Conservation (phyloP, 2,329 filamentous ascomycete species). For the Myriosclerotinia scirpicola region DNA sequence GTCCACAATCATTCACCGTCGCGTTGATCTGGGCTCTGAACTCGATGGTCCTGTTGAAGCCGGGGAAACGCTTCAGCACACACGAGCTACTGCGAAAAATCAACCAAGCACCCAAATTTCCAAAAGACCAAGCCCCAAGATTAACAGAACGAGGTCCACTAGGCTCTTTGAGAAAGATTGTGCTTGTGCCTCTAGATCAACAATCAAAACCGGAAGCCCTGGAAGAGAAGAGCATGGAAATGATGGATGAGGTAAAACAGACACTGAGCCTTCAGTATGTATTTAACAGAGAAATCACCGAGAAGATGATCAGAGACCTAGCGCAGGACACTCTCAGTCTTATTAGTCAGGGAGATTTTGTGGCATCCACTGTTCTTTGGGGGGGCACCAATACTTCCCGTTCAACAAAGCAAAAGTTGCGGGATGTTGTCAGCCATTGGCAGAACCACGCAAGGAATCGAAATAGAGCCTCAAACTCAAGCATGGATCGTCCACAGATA, state of each 20-base stretch:
- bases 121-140: slow-evolving; percentile 21
- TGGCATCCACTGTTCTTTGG: slow-evolving; percentile 7
- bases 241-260: background rate
- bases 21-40: slow-evolving; percentile 20
- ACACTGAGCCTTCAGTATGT: background rate
- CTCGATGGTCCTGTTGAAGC: background rate
- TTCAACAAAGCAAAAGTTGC: too few species aligned
- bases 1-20: background rate
- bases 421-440: background rate
- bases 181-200: slow-evolving; percentile 4
- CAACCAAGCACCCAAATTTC: slow-evolving; percentile 25
- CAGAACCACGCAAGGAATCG: background rate
- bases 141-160: background rate
- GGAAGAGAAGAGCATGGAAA: background rate
- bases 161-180: slow-evolving; percentile 6
- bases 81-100: slow-evolving; percentile 12
- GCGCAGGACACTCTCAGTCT: background rate
- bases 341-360: background rate
- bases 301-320: background rate
- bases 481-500: background rate
- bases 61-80: slow-evolving; percentile 9
- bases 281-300: background rate
- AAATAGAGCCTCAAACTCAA: background rate
- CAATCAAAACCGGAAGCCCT: background rate
- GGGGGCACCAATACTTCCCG: slow-evolving; percentile 1